Percentiles rank a stretch among this genome's conserved stretches.
These are phyloP conservation scores for Aspergillus tubingensis DNA, from an alignment of 2,329 filamentous ascomycete species.

Conservation along the genomic window DNA sequence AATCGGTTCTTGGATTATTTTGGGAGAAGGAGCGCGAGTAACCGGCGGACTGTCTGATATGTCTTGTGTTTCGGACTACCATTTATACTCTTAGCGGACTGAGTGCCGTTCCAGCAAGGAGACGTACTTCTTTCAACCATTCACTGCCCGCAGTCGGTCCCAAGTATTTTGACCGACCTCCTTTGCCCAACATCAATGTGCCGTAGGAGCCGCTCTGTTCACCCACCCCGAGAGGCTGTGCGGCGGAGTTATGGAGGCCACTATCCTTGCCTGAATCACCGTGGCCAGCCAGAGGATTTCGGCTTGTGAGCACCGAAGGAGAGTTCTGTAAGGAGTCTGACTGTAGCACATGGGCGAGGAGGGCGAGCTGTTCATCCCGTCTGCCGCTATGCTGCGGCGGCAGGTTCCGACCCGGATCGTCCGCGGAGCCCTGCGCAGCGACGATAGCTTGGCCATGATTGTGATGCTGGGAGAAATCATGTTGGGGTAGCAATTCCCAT, in stretches of 20 bases:
- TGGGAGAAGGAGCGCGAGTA: slow-evolving; percentile 6
- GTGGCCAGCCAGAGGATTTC: background rate
- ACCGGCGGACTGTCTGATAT: background rate
- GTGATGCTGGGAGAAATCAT: background rate
- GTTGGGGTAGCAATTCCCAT: background rate
- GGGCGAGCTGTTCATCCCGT: slow-evolving; percentile 6
- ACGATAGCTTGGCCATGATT: background rate
- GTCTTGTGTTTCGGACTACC: slow-evolving; percentile 5
- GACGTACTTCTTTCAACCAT: slow-evolving; percentile 3
- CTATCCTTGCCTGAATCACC: background rate
- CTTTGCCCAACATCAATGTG: slow-evolving; percentile 7
- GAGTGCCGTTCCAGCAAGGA: background rate
- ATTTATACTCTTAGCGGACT: background rate
- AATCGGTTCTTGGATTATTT: background rate
- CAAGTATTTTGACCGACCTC: slow-evolving; percentile 5
- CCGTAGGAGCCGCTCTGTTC: slow-evolving; percentile 3
- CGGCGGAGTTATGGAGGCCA: background rate
- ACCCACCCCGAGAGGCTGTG: background rate
- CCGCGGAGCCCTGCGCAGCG: background rate
- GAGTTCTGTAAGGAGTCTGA: background rate
- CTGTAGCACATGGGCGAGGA: background rate
- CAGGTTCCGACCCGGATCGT: background rate
- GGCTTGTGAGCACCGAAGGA: background rate
- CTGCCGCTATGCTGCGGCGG: background rate
- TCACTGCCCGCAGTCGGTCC: slow-evolving; percentile 4